A percentile compares a stretch with the other conserved stretches of the same genome.
Conservation (phyloP, 768 basidiomycete species). For the Phanerochaete carnosa region DNA sequence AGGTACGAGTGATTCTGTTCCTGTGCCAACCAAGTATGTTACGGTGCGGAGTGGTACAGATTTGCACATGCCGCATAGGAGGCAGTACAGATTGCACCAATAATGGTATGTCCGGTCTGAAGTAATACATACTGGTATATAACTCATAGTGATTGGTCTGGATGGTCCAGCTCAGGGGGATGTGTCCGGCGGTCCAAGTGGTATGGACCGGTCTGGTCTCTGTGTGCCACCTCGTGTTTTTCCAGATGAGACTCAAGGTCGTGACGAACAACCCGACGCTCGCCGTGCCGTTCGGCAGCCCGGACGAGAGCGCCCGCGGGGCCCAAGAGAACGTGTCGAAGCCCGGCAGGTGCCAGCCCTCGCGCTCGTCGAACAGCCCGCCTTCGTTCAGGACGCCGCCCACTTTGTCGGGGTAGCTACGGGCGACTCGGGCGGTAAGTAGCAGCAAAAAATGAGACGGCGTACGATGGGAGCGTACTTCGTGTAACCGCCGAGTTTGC, state of each 20-base stretch:
- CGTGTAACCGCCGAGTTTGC: slow-evolving; percentile 41
- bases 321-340: slow-evolving; percentile 64
- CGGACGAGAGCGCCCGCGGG: slow-evolving; percentile 49
- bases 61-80: too few relatives aligned
- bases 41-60: too few relatives aligned
- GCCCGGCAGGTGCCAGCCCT: slow-evolving; percentile 48
- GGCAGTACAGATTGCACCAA: too few relatives aligned
- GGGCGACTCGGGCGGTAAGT: neutral
- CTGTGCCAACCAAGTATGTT: too few relatives aligned
- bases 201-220: too few relatives aligned
- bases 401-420: slow-evolving; percentile 70
- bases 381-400: slow-evolving; percentile 48
- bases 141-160: too few relatives aligned
- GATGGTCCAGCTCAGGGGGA: too few relatives aligned
- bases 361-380: slow-evolving; percentile 40
- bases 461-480: slow-evolving; percentile 19
- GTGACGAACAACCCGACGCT: slow-evolving; percentile 84
- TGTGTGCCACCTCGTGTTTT: too few relatives aligned
- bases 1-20: too few relatives aligned
- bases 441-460: neutral
- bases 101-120: too few relatives aligned
- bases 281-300: slow-evolving; percentile 51
- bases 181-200: too few relatives aligned
- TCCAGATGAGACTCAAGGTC: slow-evolving; percentile 60
- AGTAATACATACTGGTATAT: too few relatives aligned